A percentile compares a stretch with the other conserved stretches of the same genome.
These are phyloP conservation scores for Shiraia bambusicola DNA, from an alignment of 2,329 filamentous ascomycete genomes.

Conservation along the genomic window DNA sequence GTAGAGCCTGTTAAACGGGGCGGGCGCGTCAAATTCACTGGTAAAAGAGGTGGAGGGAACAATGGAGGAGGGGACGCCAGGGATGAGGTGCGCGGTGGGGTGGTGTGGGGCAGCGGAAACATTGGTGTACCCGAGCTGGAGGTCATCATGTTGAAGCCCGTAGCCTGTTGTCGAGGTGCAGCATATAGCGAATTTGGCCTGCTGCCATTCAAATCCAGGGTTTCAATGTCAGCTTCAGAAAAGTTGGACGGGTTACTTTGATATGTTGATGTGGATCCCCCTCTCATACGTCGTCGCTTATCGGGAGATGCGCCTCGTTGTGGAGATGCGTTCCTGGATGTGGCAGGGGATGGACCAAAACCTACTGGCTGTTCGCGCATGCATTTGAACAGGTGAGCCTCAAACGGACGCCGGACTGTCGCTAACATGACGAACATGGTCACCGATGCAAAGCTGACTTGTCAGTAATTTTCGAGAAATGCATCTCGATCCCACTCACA, in stretches of 20 bases:
- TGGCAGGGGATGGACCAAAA: conserved; percentile 13
- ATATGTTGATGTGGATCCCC: conserved; percentile 18
- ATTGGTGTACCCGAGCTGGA: conserved; percentile 33
- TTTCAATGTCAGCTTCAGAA: conserved; percentile 31
- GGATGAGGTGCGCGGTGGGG: conserved; percentile 15
- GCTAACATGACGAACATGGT: conserved; percentile 38
- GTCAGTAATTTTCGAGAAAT: conserved; percentile 2
- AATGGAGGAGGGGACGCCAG: conserved; percentile 13
- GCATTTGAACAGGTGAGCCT: conserved; percentile 38
- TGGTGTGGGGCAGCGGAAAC: conserved; percentile 25
- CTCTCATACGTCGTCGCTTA: conserved; percentile 10
- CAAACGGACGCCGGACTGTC: conserved; percentile 39
- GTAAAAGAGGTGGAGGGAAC: conserved; percentile 17
- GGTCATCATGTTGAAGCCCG: conserved; percentile 30
- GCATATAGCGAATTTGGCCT: conserved; percentile 20
- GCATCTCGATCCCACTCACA: conserved; percentile 26
- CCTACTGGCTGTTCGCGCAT: conserved; percentile 17
- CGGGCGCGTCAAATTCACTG: conserved; percentile 14
- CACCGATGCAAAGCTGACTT: conserved; percentile 32
- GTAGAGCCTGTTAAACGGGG: conserved; percentile 22
- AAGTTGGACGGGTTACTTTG: conserved; percentile 20
- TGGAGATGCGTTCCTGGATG: conserved; percentile 22
- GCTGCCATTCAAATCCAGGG: conserved; percentile 20
- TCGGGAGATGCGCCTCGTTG: conserved; percentile 16
- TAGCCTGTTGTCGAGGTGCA: conserved; percentile 19